These are phyloP conservation scores for Paramecium tetraurelia DNA, from an alignment of 73 alveolate genomes.

Conservation along the genomic window DNA sequence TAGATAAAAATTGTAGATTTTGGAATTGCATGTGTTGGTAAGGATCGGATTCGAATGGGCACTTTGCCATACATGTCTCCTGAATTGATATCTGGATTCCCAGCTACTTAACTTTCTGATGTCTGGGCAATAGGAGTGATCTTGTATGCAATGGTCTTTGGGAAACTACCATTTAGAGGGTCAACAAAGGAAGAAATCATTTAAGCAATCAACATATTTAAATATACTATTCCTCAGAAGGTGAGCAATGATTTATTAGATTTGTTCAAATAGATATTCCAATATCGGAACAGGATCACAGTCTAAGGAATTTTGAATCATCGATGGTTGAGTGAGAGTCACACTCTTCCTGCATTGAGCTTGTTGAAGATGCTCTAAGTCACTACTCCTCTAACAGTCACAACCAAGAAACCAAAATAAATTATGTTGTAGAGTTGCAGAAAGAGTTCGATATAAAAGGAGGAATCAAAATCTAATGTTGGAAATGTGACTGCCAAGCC, in stretches of 20 bases:
- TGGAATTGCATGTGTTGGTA: not conserved
- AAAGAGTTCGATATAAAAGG: not conserved
- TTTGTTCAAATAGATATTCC: not conserved
- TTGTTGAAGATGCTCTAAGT: not conserved
- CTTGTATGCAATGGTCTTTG: conserved; percentile 82
- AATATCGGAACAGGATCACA: not conserved
- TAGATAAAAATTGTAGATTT: conserved; percentile 12
- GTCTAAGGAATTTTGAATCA: not conserved
- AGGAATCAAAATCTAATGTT: not conserved
- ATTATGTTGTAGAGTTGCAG: not conserved
- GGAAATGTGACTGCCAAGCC: conserved; percentile 1
- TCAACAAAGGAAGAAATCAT: not conserved
- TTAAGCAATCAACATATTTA: not conserved
- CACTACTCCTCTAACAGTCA: not conserved
- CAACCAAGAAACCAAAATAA: not conserved
- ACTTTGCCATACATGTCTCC: conserved; percentile 62
- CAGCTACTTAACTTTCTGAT: conserved; percentile 45
- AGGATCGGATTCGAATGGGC: not conserved
- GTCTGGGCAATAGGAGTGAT: conserved; percentile 82
- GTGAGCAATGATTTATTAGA: not conserved
- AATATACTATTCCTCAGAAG: not conserved
- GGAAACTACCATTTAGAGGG: conserved; percentile 74
- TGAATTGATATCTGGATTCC: conserved; percentile 24
- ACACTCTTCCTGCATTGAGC: not conserved
- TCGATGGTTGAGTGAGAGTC: not conserved